Percentiles rank a stretch among this genome's conserved stretches.
Evolutionary conservation across 2,329 filamentous ascomycete species (phyloP).

Genomic region (Scedosporium apiospermum): DNA sequence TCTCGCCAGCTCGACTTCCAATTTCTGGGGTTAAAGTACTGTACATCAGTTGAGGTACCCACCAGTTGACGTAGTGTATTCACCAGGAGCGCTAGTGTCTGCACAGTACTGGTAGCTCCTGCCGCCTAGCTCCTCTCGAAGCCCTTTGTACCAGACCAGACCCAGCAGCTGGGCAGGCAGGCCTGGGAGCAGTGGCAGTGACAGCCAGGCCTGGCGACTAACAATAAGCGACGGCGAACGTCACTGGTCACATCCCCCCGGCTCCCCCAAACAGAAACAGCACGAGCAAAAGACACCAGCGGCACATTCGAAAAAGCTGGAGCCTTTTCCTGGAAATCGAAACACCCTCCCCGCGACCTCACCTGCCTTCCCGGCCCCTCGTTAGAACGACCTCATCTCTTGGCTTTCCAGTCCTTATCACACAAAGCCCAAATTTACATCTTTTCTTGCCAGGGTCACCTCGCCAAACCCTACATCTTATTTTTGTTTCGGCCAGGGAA

Average conservation of each 20-base stretch:
- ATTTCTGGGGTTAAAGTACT: no score
- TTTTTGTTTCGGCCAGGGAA: conserved; percentile 18
- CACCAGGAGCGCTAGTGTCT: no score
- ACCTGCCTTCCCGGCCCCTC: conserved; percentile 5
- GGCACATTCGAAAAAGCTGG: not conserved
- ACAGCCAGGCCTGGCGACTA: not conserved
- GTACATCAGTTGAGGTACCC: no score
- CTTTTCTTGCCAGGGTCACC: not conserved
- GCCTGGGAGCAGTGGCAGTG: not conserved
- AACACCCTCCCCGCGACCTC: conserved; percentile 6
- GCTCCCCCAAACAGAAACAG: not conserved
- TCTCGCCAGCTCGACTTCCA: no score
- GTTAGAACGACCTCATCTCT: conserved; percentile 3
- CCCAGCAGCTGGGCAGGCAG: not conserved
- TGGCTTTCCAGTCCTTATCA: conserved; percentile 5
- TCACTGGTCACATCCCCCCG: not conserved
- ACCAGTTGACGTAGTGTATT: no score
- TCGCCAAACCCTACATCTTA: conserved; percentile 9
- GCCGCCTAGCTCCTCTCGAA: no score
- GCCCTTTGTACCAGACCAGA: no score
- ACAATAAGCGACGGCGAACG: not conserved
- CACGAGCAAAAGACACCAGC: not conserved
- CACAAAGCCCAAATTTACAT: conserved; percentile 2
- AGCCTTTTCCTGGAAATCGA: conserved; percentile 4
- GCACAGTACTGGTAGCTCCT: no score